These are phyloP conservation scores for Heliophila coronopifolia DNA, from an alignment of 441 rosid genomes.

Conservation along the genomic window DNA sequence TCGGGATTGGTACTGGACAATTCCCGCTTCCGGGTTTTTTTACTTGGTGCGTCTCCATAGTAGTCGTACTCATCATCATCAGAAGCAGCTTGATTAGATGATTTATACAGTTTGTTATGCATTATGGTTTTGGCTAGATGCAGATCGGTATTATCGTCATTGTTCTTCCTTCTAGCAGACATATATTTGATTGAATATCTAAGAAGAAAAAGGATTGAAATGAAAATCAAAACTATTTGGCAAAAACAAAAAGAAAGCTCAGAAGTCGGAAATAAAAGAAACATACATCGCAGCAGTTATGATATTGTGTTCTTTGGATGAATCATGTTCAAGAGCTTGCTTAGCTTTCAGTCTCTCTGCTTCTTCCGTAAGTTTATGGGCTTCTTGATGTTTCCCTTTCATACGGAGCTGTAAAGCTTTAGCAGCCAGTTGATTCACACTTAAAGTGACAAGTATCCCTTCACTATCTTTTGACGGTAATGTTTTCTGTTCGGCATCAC, in stretches of 20 bases:
- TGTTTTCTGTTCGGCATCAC: constrained; percentile 20
- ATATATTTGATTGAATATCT: constrained; percentile 35
- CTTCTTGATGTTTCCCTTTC: constrained; percentile 82
- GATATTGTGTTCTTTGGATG: constrained; percentile 23
- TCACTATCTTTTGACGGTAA: constrained; percentile 25
- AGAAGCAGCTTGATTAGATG: constrained; percentile 56
- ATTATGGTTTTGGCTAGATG: constrained; percentile 63
- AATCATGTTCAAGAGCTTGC: constrained; percentile 37
- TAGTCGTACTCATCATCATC: constrained; percentile 91
- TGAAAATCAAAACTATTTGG: background rate
- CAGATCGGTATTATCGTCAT: constrained; percentile 69
- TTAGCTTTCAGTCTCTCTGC: constrained; percentile 50
- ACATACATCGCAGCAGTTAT: constrained; percentile 44
- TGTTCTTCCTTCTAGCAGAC: constrained; percentile 43
- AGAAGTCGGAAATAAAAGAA: background rate
- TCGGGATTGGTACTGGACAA: constrained; percentile 25
- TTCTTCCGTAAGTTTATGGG: constrained; percentile 66
- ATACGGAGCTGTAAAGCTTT: constrained; percentile 79
- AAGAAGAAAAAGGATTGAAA: background rate
- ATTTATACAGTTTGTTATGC: constrained; percentile 57
- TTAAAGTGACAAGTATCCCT: constrained; percentile 34
- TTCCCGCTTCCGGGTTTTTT: constrained; percentile 43
- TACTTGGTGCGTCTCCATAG: constrained; percentile 66
- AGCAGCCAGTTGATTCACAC: constrained; percentile 76
- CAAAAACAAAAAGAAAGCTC: background rate